Evolutionary conservation across 768 basidiomycete genomes (phyloP), one percentile per base, ranked within the genome.

Genomic region (Lentinus tigrinus): DNA sequence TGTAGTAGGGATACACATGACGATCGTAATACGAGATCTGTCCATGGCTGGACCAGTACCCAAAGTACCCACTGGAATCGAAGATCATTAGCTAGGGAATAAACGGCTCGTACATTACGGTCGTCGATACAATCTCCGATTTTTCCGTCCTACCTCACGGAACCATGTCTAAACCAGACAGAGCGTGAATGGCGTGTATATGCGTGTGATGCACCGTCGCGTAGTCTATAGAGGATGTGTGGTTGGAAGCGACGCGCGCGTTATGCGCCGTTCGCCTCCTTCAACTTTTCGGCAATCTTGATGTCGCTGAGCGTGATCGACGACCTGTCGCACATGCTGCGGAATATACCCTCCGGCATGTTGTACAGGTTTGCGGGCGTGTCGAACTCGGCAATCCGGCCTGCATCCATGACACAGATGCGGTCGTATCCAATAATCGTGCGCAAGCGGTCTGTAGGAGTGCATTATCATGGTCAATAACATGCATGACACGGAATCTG

Each of bases 401-500:
- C 94, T 2, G 85, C 85, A 65, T 92, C 87, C 69, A 96, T 83
- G 17, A 95, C 94, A 64, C 92, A 87, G 34, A 97, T 91, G 39
- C 91, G 81, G 72, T 98, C 93, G 66, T 95, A 95, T 13, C 84
- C 80, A 60, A 95, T 85, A 65, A 96, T 94, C 2, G 95, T 96
- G 44, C 86, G 82, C 51, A 96, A 73, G 24, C 95, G 88, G 72
- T 96, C 91, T 85, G 68, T 19, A 39, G n/a, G n/a, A n/a, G n/a
- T n/a, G n/a, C n/a, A n/a, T n/a, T n/a, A n/a, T n/a, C n/a, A n/a
- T n/a, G n/a, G n/a, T n/a, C n/a, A n/a, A n/a, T n/a, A n/a, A n/a
- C n/a, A n/a, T n/a, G n/a, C n/a, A n/a, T n/a, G n/a, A n/a, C n/a
- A n/a, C n/a, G 1, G 21, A 28, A 5, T 23, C 7, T 7, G 7